These are phyloP conservation scores for Penicillium bovifimosum DNA, from an alignment of 495 filamentous ascomycete species.

Conservation along the genomic window DNA sequence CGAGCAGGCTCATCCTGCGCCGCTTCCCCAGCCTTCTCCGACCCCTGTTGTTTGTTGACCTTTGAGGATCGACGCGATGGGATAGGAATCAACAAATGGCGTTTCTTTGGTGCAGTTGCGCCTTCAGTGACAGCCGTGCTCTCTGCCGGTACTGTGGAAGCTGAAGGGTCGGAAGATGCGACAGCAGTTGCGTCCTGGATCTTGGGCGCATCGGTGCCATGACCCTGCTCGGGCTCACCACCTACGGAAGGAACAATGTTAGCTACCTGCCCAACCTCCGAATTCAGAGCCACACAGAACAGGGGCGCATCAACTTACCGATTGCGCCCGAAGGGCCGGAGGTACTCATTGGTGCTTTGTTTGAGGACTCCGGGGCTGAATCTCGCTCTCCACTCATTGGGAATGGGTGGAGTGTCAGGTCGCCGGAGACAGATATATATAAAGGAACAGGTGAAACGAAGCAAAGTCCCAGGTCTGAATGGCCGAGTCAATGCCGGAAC, in stretches of 20 bases:
- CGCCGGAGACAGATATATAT: slow-evolving; percentile 4
- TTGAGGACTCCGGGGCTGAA: slow-evolving; percentile 28
- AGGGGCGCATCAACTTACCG: slow-evolving; percentile 13
- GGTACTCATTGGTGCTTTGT: slow-evolving; percentile 36
- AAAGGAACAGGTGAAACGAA: slow-evolving; percentile 5
- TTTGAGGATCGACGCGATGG: slow-evolving; percentile 67
- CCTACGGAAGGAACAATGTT: slow-evolving; percentile 19
- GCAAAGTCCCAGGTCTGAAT: slow-evolving; percentile 1
- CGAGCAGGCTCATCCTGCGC: slow-evolving; percentile 56
- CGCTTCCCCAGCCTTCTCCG: slow-evolving; percentile 60
- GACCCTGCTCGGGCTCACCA: slow-evolving; percentile 26
- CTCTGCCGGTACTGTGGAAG: slow-evolving; percentile 16
- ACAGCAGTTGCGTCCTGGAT: slow-evolving; percentile 21
- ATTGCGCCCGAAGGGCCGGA: slow-evolving; percentile 21
- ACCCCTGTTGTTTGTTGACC: slow-evolving; percentile 52
- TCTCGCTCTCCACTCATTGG: slow-evolving; percentile 37
- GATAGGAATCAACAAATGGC: slow-evolving; percentile 52
- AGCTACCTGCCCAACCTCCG: slow-evolving; percentile 1
- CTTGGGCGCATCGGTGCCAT: slow-evolving; percentile 24
- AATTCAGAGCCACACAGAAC: neutral
- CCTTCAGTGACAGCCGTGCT: slow-evolving; percentile 8
- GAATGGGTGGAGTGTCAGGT: slow-evolving; percentile 20
- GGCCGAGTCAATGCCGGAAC: slow-evolving; percentile 7
- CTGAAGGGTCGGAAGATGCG: slow-evolving; percentile 22
- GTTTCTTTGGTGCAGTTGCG: slow-evolving; percentile 45